These are phyloP conservation scores for Rhizophagus prolifer DNA, from an alignment of 192 early-diverging fungal genomes.

Conservation along the genomic window DNA sequence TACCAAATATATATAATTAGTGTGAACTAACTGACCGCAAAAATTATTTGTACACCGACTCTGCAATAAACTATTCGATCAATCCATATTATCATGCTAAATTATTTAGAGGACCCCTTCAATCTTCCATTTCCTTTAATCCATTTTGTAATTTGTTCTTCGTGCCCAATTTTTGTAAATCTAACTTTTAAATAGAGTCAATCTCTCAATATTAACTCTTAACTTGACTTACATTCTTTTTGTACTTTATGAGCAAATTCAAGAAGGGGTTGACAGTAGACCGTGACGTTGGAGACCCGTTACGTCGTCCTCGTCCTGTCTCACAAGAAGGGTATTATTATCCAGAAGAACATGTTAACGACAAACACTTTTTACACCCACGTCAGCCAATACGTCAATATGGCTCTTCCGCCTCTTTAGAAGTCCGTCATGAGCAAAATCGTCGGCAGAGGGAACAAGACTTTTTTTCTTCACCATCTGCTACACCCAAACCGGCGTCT, in stretches of 20 bases:
- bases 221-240: neutral
- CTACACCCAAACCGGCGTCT: neutral
- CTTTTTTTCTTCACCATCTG: conserved; percentile 4
- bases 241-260: conserved; percentile 20
- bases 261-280: conserved; percentile 22
- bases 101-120: too few relatives aligned
- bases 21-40: too few relatives aligned
- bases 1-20: too few relatives aligned
- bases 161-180: too few relatives aligned
- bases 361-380: neutral
- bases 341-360: neutral
- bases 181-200: too few relatives aligned
- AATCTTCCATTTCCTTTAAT: too few relatives aligned
- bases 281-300: conserved; percentile 14
- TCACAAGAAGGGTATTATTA: conserved; percentile 29
- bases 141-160: too few relatives aligned
- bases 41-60: too few relatives aligned
- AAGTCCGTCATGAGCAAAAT: neutral
- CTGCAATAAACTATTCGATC: too few relatives aligned
- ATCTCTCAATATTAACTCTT: neutral
- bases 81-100: too few relatives aligned
- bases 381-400: neutral
- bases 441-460: conserved; percentile 11
- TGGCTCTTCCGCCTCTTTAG: conserved; percentile 1
- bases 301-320: conserved; percentile 22